phyloP scores from a whole-genome alignment of 75 land plant genomes.

The Cunninghamia lanceolata region DNA sequence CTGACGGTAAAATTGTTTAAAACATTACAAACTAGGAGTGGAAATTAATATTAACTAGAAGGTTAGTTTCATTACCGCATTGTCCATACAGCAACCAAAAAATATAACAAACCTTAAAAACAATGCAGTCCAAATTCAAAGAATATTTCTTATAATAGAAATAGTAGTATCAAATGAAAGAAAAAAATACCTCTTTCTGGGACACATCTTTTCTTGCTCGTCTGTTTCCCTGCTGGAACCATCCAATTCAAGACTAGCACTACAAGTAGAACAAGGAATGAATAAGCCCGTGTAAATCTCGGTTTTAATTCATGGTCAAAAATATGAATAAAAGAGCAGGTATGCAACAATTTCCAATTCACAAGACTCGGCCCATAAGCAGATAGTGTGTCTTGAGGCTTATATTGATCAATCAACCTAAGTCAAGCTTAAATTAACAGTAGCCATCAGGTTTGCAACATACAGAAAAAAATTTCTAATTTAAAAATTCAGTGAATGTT shows the following conservation, averaged over 20 bases:
- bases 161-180: background rate
- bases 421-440: background rate
- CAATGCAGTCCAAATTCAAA: background rate
- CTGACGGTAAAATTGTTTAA: background rate
- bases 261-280: background rate
- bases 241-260: background rate
- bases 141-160: background rate
- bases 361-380: background rate
- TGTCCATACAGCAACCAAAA: background rate
- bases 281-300: background rate
- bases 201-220: background rate
- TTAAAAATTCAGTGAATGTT: background rate
- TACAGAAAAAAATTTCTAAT: background rate
- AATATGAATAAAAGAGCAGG: background rate
- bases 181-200: slow-evolving; percentile 1
- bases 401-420: background rate
- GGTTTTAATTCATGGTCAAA: background rate
- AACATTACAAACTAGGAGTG: background rate
- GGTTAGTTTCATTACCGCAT: background rate
- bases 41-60: background rate
- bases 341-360: background rate
- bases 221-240: background rate
- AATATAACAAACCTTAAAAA: background rate
- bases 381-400: background rate
- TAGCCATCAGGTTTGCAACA: background rate